Evolutionary conservation across 106 monocot species (phyloP).

Genomic region (Allium cepa): DNA sequence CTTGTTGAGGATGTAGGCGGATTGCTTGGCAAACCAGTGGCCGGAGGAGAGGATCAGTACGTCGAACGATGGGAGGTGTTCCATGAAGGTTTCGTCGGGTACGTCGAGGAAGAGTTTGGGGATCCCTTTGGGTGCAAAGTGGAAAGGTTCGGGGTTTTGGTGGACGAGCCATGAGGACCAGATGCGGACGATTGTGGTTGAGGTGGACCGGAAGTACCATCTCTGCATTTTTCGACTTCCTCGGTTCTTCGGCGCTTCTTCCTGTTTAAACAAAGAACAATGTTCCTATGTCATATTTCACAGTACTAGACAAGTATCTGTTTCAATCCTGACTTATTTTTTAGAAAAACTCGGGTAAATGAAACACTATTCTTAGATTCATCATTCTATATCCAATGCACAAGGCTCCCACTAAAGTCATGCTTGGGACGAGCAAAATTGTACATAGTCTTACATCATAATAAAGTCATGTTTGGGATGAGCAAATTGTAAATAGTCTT

Average conservation of each 20-base stretch:
- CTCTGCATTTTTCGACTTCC: slow-evolving; percentile 22
- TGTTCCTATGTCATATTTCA: too few species aligned
- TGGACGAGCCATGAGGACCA: slow-evolving; percentile 72
- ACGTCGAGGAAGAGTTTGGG: slow-evolving; percentile 38
- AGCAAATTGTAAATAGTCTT: too few species aligned
- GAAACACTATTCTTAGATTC: too few species aligned
- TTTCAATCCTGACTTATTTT: too few species aligned
- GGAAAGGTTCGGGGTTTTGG: slow-evolving; percentile 8
- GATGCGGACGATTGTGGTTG: slow-evolving; percentile 38
- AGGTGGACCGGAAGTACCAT: slow-evolving; percentile 28
- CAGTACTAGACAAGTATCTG: too few species aligned
- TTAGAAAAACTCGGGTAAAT: too few species aligned
- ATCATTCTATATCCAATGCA: too few species aligned
- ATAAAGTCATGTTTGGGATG: too few species aligned
- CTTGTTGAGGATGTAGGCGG: neutral
- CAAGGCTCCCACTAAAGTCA: too few species aligned
- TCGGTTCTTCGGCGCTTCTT: slow-evolving; percentile 24
- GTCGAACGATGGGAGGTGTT: slow-evolving; percentile 39
- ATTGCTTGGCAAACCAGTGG: neutral
- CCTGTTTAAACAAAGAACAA: slow-evolving; percentile 3
- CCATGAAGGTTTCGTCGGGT: slow-evolving; percentile 47
- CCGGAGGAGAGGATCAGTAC: slow-evolving; percentile 43
- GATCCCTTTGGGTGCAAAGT: slow-evolving; percentile 24
- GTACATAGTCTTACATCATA: too few species aligned
- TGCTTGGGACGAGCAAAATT: too few species aligned